phyloP scores from a whole-genome alignment of 352 stramenopile species.

The Phytophthora pluvialis region DNA sequence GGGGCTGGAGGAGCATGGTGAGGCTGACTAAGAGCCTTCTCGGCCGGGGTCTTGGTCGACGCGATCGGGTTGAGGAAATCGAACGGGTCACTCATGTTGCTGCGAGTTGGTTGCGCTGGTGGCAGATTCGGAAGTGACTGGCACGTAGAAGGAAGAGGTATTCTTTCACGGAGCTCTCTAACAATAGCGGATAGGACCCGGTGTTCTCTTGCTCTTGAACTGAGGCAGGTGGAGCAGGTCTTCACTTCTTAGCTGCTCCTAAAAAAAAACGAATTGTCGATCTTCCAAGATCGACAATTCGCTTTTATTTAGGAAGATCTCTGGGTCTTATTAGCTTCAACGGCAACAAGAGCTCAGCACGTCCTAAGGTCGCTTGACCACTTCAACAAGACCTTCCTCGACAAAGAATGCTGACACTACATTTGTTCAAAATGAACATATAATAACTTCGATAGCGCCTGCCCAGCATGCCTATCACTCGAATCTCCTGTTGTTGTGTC shows the following conservation, averaged over 20 bases:
- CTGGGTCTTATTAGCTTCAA: conserved; percentile 13
- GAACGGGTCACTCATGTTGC: conserved; percentile 74
- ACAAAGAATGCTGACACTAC: conserved; percentile 13
- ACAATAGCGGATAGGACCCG: conserved; percentile 20
- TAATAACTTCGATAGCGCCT: conserved; percentile 38
- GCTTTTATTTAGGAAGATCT: no score
- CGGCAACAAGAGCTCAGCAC: background rate
- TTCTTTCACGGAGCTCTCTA: conserved; percentile 3
- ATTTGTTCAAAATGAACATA: conserved; percentile 26
- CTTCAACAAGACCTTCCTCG: conserved; percentile 1
- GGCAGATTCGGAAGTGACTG: conserved; percentile 29
- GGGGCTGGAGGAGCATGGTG: conserved; percentile 41
- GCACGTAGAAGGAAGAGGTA: background rate
- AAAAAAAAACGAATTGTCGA: conserved; percentile 2
- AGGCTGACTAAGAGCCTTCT: conserved; percentile 36
- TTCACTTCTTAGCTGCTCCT: conserved; percentile 22
- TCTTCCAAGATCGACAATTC: background rate
- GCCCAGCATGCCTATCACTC: conserved; percentile 17
- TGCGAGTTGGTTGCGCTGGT: conserved; percentile 7
- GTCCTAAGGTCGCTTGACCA: background rate
- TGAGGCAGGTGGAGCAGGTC: conserved; percentile 3
- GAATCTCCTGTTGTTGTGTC: conserved; percentile 21
- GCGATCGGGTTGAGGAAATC: conserved; percentile 79
- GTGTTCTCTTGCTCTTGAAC: background rate
- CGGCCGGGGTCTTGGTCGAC: conserved; percentile 62